Conservation (phyloP, 2,329 filamentous ascomycete species). For the Bimuria novae-zelandiae region DNA sequence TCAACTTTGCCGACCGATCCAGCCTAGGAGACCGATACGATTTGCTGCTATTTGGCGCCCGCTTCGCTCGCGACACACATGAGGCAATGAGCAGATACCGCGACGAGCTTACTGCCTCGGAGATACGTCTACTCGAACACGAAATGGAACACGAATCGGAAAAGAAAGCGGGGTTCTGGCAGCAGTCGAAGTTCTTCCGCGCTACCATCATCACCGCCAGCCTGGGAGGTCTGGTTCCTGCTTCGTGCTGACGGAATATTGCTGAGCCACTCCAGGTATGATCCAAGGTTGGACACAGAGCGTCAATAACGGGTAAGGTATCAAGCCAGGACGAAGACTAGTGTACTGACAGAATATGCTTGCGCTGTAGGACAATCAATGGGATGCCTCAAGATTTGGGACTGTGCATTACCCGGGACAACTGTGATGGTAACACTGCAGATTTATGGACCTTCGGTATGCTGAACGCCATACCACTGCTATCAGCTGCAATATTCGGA, state of each 20-base stretch:
- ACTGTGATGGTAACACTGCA: conserved; percentile 11
- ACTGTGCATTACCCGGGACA: conserved; percentile 12
- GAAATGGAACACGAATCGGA: conserved; percentile 19
- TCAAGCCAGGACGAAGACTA: background rate
- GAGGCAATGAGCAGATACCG: conserved; percentile 22
- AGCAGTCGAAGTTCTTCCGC: conserved; percentile 29
- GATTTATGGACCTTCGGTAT: conserved; percentile 27
- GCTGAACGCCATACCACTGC: conserved; percentile 26
- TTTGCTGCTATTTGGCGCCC: conserved; percentile 24
- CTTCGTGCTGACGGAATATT: background rate
- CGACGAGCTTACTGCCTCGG: conserved; percentile 20
- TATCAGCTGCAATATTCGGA: conserved; percentile 26
- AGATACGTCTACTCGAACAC: conserved; percentile 16
- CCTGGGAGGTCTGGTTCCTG: conserved; percentile 7
- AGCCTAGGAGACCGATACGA: conserved; percentile 23
- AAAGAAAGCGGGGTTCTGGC: conserved; percentile 23
- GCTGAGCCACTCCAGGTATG: conserved; percentile 11
- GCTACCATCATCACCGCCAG: conserved; percentile 27
- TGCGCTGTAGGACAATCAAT: conserved; percentile 14
- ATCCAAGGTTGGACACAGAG: conserved; percentile 30
- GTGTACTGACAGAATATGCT: background rate
- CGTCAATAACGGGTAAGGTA: background rate
- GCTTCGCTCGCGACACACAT: conserved; percentile 27
- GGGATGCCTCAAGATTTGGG: conserved; percentile 24
- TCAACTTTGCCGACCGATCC: conserved; percentile 17